Base-by-base conservation (phyloP, 2,329 filamentous ascomycete species). In the Calonectria ilicicola region DNA sequence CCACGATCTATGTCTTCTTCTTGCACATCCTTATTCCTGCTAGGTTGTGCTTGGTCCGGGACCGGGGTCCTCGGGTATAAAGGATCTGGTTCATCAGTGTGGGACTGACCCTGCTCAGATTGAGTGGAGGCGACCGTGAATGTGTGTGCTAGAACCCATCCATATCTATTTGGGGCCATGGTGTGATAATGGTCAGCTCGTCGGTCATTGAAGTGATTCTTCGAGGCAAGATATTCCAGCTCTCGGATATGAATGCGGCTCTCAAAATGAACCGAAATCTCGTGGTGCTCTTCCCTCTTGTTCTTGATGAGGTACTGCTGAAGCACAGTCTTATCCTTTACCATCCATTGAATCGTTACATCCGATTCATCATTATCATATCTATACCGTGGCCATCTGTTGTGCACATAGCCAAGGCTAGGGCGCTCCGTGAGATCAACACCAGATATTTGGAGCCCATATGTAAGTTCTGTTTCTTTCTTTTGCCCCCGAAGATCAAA, bases 11-110 rank as follows among this genome's bases (percentile, higher is more conserved):
- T 1, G 17, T 19, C 4, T 19, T 27, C 5, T 2, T 7, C 12
- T 17, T 26, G 12, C 9, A 14, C 0, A 1, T 5, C 19, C 3
- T 26, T 9, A 3, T 2, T 19, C 2, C 17, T 10, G 10, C 12
- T 4, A 3, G 19, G 15, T 6, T 2, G 8, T 7, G 21, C 26
- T 26, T 27, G 14, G 5, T 19, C 21, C 5, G 14, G 21, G 15
- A 3, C 1, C 19, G 2, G 2, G 7, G 15, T 4, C 21, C 12
- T 40, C 2, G 32, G 5, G 6, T 17, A 26, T 2, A 2, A 8
- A 40, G 5, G 12, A 15, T 5, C 2, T 6, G 14, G 40, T 9
- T 58, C n/a, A 9, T 26, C 14, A 6, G 5, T 23, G 0, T n/a
- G 2, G 5, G 3, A 2, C 4, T 56, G 51, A 12, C 19, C 32